Evolutionary conservation across 352 stramenopile species (phyloP), one percentile per base, ranked within the genome.

Genomic region (Phytophthora boehmeriae): DNA sequence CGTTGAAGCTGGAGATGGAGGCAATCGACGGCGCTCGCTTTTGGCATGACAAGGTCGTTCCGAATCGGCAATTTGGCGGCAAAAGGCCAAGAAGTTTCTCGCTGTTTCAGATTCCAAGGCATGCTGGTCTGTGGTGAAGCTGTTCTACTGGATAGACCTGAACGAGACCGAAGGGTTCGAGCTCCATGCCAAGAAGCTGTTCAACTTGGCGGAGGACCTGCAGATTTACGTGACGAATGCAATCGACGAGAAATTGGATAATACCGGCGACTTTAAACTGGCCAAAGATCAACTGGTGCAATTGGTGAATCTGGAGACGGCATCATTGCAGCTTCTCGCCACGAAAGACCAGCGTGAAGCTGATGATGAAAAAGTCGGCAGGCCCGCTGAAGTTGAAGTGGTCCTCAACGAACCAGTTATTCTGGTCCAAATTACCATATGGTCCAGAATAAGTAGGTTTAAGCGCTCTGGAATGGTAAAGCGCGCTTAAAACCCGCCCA

Each of bases 101-200:
- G 17, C 35, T 47, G 67, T 63, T 1, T 87, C 30, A 25, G n/a
- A 34, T 5, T 54, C 58, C 28, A 47, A 42, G 13, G 59, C 47
- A 2, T 83, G 72, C 25, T 90, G 80, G 80, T 49, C 61, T 10
- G 4, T 90, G 1, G 61, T 80, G 16, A 62, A 66, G 50, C 43
- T 88, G 1, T 67, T 84, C 22, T 70, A 63, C 34, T 90, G 76
- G 75, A 76, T 90, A 51, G 78, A 92, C 28, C 41, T 90, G 5
- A 68, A 88, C 55, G 74, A 85, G 23, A 53, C 48, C n/a, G 76
- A 76, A 38, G 71, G 68, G 4, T 92, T 78, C 28, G 73, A 81
- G 17, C 45, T 54, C 2, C 59, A 73, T 25, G 68, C 80, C 1
- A 86, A 76, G 48, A 59, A 63, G 32, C 75, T 92, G 45, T 71